phyloP scores from a whole-genome alignment of 2,329 filamentous ascomycete genomes.

The Fusarium humuli region DNA sequence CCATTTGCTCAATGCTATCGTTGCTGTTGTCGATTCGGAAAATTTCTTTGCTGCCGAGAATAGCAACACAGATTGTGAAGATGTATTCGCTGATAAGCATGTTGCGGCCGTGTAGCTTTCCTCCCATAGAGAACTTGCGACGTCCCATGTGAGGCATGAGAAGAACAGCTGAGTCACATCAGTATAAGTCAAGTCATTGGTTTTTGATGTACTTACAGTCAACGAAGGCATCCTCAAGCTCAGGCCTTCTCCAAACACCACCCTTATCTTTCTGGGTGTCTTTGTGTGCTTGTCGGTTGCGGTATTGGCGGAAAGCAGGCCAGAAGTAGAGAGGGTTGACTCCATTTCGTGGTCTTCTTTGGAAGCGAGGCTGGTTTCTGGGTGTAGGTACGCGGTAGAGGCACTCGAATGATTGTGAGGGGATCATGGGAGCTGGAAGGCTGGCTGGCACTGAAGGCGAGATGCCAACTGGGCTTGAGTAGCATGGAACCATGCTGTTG shows the following conservation, averaged over 20 bases:
- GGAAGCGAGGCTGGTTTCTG: conserved; percentile 52
- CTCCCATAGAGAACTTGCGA: conserved; percentile 73
- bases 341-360: conserved; percentile 52
- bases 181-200: conserved; percentile 25
- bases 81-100: conserved; percentile 78
- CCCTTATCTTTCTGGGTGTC: conserved; percentile 68
- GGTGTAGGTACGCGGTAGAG: conserved; percentile 54
- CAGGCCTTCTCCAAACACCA: conserved; percentile 65
- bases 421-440: conserved; percentile 64
- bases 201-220: conserved; percentile 63
- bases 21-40: conserved; percentile 59
- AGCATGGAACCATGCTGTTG: conserved; percentile 58
- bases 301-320: conserved; percentile 73
- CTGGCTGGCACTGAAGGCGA: conserved; percentile 60
- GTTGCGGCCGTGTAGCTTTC: conserved; percentile 74
- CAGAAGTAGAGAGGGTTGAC: conserved; percentile 72
- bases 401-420: conserved; percentile 61
- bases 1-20: conserved; percentile 60
- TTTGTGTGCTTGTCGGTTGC: conserved; percentile 73
- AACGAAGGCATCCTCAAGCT: conserved; percentile 74
- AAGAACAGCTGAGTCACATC: conserved; percentile 65
- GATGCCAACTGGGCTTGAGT: conserved; percentile 57
- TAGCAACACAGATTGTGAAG: conserved; percentile 56
- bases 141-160: conserved; percentile 75
- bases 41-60: conserved; percentile 57